Percentiles rank a stretch among this genome's conserved stretches.
phyloP scores from a whole-genome alignment of 1,139 yeast species.

The Yamadazyma epiphylla region DNA sequence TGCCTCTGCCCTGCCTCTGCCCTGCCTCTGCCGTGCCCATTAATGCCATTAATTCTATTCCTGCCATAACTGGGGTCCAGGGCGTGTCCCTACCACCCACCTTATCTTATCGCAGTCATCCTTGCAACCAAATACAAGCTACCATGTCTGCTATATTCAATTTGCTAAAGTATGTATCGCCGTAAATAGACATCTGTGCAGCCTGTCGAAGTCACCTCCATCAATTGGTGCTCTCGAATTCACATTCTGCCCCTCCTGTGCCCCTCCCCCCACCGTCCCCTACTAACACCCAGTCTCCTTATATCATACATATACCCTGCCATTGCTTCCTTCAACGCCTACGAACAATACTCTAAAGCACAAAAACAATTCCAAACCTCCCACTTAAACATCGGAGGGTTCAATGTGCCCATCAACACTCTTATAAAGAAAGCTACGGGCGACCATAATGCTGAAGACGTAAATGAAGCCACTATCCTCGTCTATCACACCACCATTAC shows the following conservation, averaged over 20 bases:
- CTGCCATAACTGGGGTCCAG: too few species aligned
- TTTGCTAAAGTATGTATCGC: background rate
- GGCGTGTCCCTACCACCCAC: background rate
- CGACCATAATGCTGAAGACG: slow-evolving; percentile 7
- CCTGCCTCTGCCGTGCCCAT: too few species aligned
- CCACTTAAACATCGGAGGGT: slow-evolving; percentile 30
- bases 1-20: too few species aligned
- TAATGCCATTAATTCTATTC: too few species aligned
- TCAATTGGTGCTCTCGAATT: background rate
- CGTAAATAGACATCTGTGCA: too few species aligned
- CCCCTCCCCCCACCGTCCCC: background rate
- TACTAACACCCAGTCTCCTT: slow-evolving; percentile 19
- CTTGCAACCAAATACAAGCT: background rate
- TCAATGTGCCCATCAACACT: slow-evolving; percentile 30
- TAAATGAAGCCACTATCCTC: slow-evolving; percentile 15
- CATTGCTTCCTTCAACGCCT: slow-evolving; percentile 50
- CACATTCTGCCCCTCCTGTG: background rate
- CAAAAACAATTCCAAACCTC: slow-evolving; percentile 20
- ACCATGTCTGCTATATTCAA: background rate
- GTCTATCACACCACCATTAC: slow-evolving; percentile 19
- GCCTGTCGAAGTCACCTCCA: background rate
- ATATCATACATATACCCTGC: slow-evolving; percentile 50
- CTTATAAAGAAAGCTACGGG: slow-evolving; percentile 22
- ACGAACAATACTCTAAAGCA: slow-evolving; percentile 35
- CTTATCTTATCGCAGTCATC: slow-evolving; percentile 1